Percentiles rank a stretch among this genome's conserved stretches.
phyloP scores from a whole-genome alignment of 139 green algal genomes.

The Yamagishiella unicocca region DNA sequence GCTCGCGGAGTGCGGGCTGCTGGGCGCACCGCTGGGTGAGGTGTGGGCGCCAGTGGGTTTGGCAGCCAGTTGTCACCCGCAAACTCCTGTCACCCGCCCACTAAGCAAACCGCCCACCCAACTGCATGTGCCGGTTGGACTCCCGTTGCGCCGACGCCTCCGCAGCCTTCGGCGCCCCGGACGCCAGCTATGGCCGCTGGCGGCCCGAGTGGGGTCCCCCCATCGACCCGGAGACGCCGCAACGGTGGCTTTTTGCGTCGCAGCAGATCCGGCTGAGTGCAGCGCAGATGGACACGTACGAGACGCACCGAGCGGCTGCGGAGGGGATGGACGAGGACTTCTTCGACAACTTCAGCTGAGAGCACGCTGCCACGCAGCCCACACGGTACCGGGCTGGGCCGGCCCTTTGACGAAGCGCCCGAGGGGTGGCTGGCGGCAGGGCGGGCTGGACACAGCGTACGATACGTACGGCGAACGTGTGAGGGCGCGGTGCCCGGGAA shows the following conservation, averaged over 20 bases:
- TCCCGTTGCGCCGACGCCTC: no score
- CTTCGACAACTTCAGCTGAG: conserved; percentile 48
- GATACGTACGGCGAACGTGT: no score
- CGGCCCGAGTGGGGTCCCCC: neutral
- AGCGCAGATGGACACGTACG: conserved; percentile 73
- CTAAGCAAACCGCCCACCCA: no score
- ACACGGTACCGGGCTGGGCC: no score
- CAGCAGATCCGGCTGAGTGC: conserved; percentile 75
- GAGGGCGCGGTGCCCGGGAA: no score
- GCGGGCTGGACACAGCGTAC: no score
- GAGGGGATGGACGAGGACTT: conserved; percentile 78
- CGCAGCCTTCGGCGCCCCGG: conserved; percentile 16
- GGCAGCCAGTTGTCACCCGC: no score
- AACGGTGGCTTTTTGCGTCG: conserved; percentile 69
- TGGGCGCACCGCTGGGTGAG: conserved; percentile 24
- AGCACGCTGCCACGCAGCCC: no score
- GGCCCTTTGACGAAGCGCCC: no score
- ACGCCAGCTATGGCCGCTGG: conserved; percentile 44
- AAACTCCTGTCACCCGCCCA: no score
- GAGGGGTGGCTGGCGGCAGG: no score
- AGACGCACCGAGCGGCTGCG: conserved; percentile 57
- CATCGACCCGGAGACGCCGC: neutral
- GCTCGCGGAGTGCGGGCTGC: conserved; percentile 24
- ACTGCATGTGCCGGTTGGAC: neutral
- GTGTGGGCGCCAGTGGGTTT: no score